A percentile compares a stretch with the other conserved stretches of the same genome.
phyloP scores from a whole-genome alignment of 345 rosid genomes.

The Conringia planisiliqua region DNA sequence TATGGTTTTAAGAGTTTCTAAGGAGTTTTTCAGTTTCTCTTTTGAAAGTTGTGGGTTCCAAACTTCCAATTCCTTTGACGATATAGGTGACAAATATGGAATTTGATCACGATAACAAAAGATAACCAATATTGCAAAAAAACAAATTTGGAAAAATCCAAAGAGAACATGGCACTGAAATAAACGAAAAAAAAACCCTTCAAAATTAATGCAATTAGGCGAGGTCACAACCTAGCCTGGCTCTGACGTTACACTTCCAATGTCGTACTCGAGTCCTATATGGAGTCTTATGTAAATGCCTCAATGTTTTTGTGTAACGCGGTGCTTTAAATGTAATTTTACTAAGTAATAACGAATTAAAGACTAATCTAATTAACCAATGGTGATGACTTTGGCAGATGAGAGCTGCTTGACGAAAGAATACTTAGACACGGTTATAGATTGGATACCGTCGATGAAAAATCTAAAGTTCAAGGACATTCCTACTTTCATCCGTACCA shows the following conservation, averaged over 20 bases:
- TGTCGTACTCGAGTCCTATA: background rate
- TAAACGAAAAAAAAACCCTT: background rate
- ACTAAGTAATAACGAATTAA: background rate
- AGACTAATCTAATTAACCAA: background rate
- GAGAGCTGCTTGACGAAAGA: conserved; percentile 31
- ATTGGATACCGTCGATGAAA: conserved; percentile 43
- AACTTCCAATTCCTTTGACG: background rate
- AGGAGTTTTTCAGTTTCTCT: too few species aligned
- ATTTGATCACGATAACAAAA: background rate
- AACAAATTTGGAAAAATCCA: background rate
- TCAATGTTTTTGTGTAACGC: too few species aligned
- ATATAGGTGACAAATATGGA: background rate
- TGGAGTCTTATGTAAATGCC: background rate
- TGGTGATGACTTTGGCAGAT: conserved; percentile 13
- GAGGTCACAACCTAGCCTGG: background rate
- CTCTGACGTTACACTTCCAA: background rate
- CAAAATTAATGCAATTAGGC: background rate
- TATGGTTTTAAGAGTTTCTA: too few species aligned
- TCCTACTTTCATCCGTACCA: conserved; percentile 32
- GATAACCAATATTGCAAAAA: background rate
- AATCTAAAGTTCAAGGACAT: conserved; percentile 29
- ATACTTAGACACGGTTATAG: conserved; percentile 24
- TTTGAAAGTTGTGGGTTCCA: too few species aligned
- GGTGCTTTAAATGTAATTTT: background rate
- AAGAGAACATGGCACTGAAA: background rate